Conservation (phyloP, 129 eudicot genomes). For the Scalesia atractyloides region DNA sequence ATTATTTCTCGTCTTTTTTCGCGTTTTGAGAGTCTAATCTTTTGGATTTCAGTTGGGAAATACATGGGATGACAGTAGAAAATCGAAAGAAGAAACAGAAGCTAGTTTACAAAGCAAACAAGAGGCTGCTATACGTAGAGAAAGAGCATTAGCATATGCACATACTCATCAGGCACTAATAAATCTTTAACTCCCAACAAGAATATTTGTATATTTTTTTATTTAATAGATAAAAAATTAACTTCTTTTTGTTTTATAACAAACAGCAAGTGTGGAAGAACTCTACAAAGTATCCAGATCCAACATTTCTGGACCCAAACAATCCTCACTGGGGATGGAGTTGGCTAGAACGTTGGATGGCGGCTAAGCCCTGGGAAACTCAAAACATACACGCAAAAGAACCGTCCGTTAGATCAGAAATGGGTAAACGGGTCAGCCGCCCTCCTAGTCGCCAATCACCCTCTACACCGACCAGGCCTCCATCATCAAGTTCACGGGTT, state of each 20-base stretch:
- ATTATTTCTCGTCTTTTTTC: neutral
- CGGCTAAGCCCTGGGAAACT: constrained; percentile 84
- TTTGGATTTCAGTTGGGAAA: constrained; percentile 47
- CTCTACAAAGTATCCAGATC: constrained; percentile 53
- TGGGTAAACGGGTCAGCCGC: constrained; percentile 44
- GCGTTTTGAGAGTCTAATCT: neutral
- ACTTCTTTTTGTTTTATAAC: neutral
- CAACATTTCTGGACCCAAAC: constrained; percentile 82
- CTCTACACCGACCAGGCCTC: constrained; percentile 58
- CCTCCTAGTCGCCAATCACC: constrained; percentile 75
- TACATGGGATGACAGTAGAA: constrained; percentile 75
- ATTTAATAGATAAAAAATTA: neutral
- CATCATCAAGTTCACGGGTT: constrained; percentile 39
- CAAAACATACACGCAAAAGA: constrained; percentile 46
- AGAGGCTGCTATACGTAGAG: constrained; percentile 87
- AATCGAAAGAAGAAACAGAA: constrained; percentile 74
- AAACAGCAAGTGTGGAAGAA: constrained; percentile 76
- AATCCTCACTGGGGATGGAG: constrained; percentile 99
- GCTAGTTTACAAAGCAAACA: constrained; percentile 63
- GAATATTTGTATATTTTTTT: neutral
- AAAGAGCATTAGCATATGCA: constrained; percentile 91
- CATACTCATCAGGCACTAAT: constrained; percentile 74
- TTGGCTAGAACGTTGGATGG: constrained; percentile 99
- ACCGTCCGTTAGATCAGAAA: constrained; percentile 39
- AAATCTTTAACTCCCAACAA: neutral